Conservation (phyloP, 352 stramenopile genomes). For the Pythium plurisporium region DNA sequence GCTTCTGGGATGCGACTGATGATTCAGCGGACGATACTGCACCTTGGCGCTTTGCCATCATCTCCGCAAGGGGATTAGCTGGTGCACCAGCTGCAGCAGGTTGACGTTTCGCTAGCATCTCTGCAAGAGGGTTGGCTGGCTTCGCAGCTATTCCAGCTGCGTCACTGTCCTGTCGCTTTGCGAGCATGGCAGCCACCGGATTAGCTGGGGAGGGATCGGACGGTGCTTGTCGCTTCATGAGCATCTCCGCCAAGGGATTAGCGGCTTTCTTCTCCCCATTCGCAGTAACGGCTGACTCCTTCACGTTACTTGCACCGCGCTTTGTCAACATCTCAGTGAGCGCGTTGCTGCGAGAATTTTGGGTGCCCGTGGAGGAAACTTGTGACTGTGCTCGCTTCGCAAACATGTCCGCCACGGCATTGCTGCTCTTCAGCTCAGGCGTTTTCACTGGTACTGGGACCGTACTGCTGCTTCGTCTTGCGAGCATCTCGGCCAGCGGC, state of each 20-base stretch:
- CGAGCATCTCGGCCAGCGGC: conserved; percentile 31
- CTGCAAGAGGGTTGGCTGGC: conserved; percentile 19
- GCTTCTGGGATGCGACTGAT: conserved; percentile 4
- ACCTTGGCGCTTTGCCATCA: conserved; percentile 24
- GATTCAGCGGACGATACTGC: neutral
- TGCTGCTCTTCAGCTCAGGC: conserved; percentile 20
- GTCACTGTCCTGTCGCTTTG: conserved; percentile 13
- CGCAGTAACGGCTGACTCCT: neutral
- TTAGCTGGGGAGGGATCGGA: neutral
- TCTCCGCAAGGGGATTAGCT: conserved; percentile 17
- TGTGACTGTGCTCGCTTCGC: conserved; percentile 19
- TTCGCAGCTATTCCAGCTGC: neutral
- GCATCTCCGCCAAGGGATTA: conserved; percentile 6
- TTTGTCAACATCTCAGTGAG: conserved; percentile 44
- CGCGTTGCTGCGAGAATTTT: conserved; percentile 13
- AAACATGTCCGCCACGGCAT: conserved; percentile 37
- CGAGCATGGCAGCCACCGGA: conserved; percentile 19
- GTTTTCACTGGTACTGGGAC: conserved; percentile 1
- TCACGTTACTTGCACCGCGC: conserved; percentile 12
- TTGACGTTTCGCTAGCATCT: conserved; percentile 24
- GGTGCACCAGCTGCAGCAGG: conserved; percentile 1
- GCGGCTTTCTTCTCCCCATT: neutral
- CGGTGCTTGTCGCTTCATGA: conserved; percentile 4
- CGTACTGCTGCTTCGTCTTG: conserved; percentile 22
- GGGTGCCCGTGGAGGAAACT: neutral